Evolutionary conservation across 805 yeast genomes (phyloP), one percentile per base, ranked within the genome.

Genomic region (Brettanomyces bruxellensis): DNA sequence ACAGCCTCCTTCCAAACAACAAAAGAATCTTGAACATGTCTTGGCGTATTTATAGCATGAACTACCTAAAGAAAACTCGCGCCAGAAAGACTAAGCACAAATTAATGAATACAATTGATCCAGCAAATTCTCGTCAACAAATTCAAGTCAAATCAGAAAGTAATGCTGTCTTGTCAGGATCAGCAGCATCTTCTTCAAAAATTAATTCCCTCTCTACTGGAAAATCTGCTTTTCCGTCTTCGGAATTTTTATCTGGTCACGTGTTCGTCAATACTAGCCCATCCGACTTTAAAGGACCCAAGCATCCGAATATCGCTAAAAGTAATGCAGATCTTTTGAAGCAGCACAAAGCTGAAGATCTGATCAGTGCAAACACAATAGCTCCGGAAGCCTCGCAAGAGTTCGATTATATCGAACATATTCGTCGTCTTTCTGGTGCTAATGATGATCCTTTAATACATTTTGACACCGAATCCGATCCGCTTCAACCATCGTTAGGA

Each of bases 321-420:
- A n/a, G 23, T 7, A 35, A 35, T 12, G 23, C 53, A 13, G 46
- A 54, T 2, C 24, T 56, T 8, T 35, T 54, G 28, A 54, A 56
- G 25, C 52, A 51, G 30, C 54, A 55, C 39, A 54, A 45, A 25
- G 49, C 54, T 3, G 55, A 47, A 13, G 44, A 24, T 34, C 47
- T 49, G 32, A 49, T 51, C n/a, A 28, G 25, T n/a, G 11, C 41
- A 13, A 13, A 22, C 13, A 14, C 7, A 12, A 24, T 4, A 34
- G 18, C 13, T 8, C 34, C 45, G 6, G 22, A 9, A n/a, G 14
- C 25, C 25, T 28, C 34, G 9, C 59, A 60, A 4, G 64, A 60
- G 44, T 64, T 66, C 44, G 68, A 66, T 47, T 66, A 66, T 48
- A 62, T 66, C 25, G 67, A 63, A 44, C 70, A 66, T 49, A 66